Conservation (phyloP, 1,284 basidiomycete genomes). For the Cerioporus squamosus region DNA sequence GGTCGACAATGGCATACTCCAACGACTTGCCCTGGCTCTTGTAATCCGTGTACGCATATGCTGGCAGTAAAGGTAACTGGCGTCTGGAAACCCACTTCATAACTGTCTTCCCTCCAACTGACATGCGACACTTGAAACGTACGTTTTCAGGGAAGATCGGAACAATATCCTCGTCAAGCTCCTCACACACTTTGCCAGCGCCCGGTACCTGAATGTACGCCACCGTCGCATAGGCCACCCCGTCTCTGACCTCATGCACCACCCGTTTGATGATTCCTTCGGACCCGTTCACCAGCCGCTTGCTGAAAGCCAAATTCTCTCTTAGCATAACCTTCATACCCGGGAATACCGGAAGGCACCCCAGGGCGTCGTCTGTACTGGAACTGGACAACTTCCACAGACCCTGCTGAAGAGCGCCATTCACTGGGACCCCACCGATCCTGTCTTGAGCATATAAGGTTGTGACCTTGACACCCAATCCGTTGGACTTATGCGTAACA, state of each 20-base stretch:
- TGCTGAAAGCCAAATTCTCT: neutral
- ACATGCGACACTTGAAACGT: neutral
- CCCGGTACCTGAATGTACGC: neutral
- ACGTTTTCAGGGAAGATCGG: neutral
- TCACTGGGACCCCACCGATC: neutral
- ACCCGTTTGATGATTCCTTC: neutral
- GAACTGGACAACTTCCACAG: neutral
- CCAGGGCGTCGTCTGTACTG: neutral
- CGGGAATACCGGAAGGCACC: neutral
- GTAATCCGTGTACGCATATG: neutral
- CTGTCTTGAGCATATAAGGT: neutral
- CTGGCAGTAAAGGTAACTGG: neutral
- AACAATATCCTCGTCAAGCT: neutral
- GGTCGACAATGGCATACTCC: neutral
- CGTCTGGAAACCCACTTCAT: neutral
- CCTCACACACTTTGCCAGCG: neutral
- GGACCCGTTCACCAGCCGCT: neutral
- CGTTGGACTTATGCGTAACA: neutral
- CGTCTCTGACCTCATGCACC: neutral
- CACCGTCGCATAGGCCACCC: neutral
- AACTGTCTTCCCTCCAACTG: neutral
- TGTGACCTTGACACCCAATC: neutral
- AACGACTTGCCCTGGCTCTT: neutral
- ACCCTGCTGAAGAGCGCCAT: neutral
- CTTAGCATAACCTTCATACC: neutral